Conservation (phyloP, 2,329 filamentous ascomycete genomes). For the Fusarium cyanostomum region DNA sequence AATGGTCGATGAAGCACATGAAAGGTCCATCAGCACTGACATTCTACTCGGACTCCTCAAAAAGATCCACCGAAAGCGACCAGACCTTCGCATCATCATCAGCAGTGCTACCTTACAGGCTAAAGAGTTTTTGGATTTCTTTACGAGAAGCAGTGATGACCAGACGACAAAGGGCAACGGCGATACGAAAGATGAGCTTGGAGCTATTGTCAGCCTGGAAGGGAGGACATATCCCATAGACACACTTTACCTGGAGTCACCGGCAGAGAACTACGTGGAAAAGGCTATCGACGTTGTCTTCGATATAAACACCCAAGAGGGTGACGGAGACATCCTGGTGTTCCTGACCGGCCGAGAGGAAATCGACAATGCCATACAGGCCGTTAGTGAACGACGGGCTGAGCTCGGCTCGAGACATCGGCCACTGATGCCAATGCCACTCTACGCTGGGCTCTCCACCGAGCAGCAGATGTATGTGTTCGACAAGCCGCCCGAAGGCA, state of each 20-base stretch:
- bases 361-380: conserved; percentile 84
- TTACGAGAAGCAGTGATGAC: conserved; percentile 58
- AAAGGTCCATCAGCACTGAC: conserved; percentile 91
- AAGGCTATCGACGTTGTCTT: conserved; percentile 84
- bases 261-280: conserved; percentile 88
- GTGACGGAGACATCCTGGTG: conserved; percentile 85
- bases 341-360: conserved; percentile 95
- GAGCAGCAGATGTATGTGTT: conserved; percentile 97
- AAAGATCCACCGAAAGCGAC: conserved; percentile 83
- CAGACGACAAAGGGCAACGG: conserved; percentile 38
- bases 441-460: conserved; percentile 88
- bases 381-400: conserved; percentile 76
- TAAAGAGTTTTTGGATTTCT: conserved; percentile 85
- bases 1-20: conserved; percentile 98
- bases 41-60: conserved; percentile 89
- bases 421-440: conserved; percentile 64
- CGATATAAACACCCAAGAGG: conserved; percentile 84
- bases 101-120: conserved; percentile 95
- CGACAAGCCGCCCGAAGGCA: conserved; percentile 81
- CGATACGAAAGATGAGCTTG: conserved; percentile 45
- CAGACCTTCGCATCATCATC: conserved; percentile 86
- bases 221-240: conserved; percentile 91
- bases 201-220: conserved; percentile 80
- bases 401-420: conserved; percentile 58
- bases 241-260: conserved; percentile 79